Evolutionary conservation across 2,329 filamentous ascomycete genomes (phyloP).

Genomic region (Monilinia aucupariae): DNA sequence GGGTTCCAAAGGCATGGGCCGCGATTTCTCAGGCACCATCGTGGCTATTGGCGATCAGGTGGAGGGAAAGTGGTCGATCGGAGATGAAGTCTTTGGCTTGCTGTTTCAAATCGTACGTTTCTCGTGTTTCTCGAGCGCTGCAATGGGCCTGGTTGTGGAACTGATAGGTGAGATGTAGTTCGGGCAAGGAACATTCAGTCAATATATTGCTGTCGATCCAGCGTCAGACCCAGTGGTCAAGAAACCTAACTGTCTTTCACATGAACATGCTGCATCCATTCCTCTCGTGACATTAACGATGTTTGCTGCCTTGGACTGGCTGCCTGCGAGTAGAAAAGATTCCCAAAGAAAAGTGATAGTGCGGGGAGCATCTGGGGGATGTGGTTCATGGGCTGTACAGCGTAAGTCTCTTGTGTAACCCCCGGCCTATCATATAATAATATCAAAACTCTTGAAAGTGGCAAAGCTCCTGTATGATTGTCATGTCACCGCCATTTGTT

Average conservation of each 20-base stretch:
- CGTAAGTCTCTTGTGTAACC: constrained; percentile 17
- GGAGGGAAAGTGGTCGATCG: constrained; percentile 31
- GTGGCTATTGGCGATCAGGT: constrained; percentile 35
- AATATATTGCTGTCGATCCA: constrained; percentile 31
- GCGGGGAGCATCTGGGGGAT: constrained; percentile 31
- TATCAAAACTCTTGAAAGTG: constrained; percentile 21
- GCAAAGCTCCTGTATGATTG: constrained; percentile 30
- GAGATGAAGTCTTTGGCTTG: constrained; percentile 38
- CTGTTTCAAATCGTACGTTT: constrained; percentile 28
- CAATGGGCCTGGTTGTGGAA: neutral
- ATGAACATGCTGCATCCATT: constrained; percentile 41
- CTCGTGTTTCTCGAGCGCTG: neutral
- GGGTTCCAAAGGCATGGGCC: constrained; percentile 32
- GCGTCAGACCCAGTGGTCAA: constrained; percentile 26
- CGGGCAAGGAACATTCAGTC: constrained; percentile 32
- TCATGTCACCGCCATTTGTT: constrained; percentile 33
- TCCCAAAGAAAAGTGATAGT: constrained; percentile 27
- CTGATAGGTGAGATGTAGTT: constrained; percentile 24
- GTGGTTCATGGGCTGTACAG: constrained; percentile 31
- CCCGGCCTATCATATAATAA: neutral
- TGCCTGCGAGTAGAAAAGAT: constrained; percentile 20
- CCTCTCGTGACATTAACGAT: constrained; percentile 42
- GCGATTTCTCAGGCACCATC: constrained; percentile 34
- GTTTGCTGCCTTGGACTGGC: constrained; percentile 32
- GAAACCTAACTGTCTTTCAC: constrained; percentile 40